These are phyloP conservation scores for Cercospora brassicicola DNA, from an alignment of 2,329 filamentous ascomycete genomes.

Conservation along the genomic window DNA sequence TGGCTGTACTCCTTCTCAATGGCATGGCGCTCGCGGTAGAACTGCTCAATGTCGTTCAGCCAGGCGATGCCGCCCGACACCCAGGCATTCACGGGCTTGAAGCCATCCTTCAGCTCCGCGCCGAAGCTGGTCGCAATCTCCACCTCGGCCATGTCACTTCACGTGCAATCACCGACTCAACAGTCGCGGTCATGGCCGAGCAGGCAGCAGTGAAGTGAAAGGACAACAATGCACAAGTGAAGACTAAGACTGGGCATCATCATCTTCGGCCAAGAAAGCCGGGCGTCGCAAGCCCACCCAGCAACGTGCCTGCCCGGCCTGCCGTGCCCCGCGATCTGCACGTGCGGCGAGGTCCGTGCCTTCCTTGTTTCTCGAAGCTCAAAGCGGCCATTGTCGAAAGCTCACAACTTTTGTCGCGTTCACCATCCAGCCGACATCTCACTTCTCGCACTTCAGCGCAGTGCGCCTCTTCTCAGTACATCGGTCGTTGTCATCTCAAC, in stretches of 20 bases:
- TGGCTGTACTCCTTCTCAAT: constrained; percentile 97
- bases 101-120: constrained; percentile 95
- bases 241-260: background rate
- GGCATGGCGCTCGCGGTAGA: constrained; percentile 88
- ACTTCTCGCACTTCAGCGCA: background rate
- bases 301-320: constrained; percentile 1
- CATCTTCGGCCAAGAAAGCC: constrained; percentile 2
- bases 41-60: constrained; percentile 95
- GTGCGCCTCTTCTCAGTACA: background rate
- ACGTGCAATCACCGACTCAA: background rate
- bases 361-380: background rate
- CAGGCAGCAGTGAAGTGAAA: background rate
- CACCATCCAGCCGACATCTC: background rate
- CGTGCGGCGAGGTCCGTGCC: constrained; percentile 1
- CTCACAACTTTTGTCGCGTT: constrained; percentile 4
- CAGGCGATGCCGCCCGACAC: constrained; percentile 83
- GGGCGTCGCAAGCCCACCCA: constrained; percentile 1
- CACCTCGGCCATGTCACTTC: constrained; percentile 69
- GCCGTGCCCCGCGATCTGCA: constrained; percentile 5
- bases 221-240: background rate
- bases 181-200: background rate
- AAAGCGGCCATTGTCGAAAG: constrained; percentile 1
- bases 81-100: constrained; percentile 93
- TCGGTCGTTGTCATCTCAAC: background rate
- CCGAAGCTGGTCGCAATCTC: constrained; percentile 85